Evolutionary conservation across 768 basidiomycete genomes (phyloP).

Genomic region (Boletus fagicola): DNA sequence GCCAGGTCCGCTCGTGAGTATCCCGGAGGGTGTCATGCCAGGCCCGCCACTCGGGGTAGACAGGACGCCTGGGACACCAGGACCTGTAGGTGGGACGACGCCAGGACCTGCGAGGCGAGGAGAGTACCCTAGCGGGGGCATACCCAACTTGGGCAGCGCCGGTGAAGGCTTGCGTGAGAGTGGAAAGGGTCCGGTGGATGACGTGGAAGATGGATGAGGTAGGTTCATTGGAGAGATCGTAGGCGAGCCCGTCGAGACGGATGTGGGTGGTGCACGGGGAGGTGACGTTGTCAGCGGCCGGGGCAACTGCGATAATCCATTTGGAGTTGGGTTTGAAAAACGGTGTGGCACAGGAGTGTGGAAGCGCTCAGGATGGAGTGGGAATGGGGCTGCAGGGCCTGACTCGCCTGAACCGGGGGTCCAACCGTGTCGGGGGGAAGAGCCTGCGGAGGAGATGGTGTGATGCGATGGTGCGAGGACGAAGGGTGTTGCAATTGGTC

Average conservation of each 20-base stretch:
- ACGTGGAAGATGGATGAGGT: constrained; percentile 16
- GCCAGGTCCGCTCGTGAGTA: constrained; percentile 32
- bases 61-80: constrained; percentile 27
- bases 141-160: constrained; percentile 28
- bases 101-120: constrained; percentile 33
- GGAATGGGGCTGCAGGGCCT: constrained; percentile 31
- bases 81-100: constrained; percentile 29
- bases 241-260: constrained; percentile 17
- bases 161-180: constrained; percentile 28
- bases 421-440: constrained; percentile 47
- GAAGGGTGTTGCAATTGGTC: constrained; percentile 54
- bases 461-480: constrained; percentile 48
- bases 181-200: constrained; percentile 20
- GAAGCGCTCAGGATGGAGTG: constrained; percentile 30
- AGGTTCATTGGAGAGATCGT: constrained; percentile 18
- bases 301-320: constrained; percentile 22
- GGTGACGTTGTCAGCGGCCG: constrained; percentile 37
- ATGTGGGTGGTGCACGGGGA: constrained; percentile 33
- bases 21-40: constrained; percentile 23
- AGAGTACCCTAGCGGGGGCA: constrained; percentile 26
- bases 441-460: constrained; percentile 32
- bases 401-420: constrained; percentile 24
- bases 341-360: constrained; percentile 31
- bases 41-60: constrained; percentile 17
- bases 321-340: constrained; percentile 24